Percentiles rank a stretch among this genome's conserved stretches.
phyloP scores from a whole-genome alignment of 805 yeast genomes.

The Candida silvatica region DNA sequence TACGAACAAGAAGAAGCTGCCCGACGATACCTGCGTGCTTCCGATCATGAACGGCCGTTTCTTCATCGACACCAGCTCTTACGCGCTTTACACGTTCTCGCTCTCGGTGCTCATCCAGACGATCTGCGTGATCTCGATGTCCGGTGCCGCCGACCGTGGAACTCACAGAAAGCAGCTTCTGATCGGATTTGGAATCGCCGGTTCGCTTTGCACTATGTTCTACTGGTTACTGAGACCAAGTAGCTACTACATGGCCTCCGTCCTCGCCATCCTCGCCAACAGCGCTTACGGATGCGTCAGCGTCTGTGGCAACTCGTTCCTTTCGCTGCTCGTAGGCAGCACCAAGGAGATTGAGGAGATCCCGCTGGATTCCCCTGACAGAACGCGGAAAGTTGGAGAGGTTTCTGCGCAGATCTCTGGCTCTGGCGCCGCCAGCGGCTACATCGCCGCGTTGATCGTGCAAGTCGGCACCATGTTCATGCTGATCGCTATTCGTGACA shows the following conservation, averaged over 20 bases:
- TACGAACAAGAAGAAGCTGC: constrained; percentile 1
- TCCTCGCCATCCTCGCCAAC: constrained; percentile 54
- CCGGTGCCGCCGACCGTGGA: constrained; percentile 66
- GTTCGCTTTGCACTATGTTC: constrained; percentile 44
- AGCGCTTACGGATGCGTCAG: constrained; percentile 70
- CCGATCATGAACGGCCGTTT: constrained; percentile 21
- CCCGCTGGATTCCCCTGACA: neutral
- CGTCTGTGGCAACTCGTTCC: constrained; percentile 69
- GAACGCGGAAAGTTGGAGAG: neutral
- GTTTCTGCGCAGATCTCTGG: constrained; percentile 50
- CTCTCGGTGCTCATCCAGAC: constrained; percentile 67
- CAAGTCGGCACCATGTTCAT: constrained; percentile 52
- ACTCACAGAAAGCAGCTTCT: constrained; percentile 48
- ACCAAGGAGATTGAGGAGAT: constrained; percentile 12
- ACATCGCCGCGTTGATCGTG: constrained; percentile 57
- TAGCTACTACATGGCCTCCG: constrained; percentile 40
- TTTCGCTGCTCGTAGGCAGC: constrained; percentile 52
- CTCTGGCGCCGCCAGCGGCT: constrained; percentile 63
- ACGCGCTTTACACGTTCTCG: constrained; percentile 68
- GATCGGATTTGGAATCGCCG: constrained; percentile 48
- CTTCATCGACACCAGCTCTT: constrained; percentile 64
- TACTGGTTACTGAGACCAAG: constrained; percentile 30
- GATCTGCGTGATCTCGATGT: constrained; percentile 57
- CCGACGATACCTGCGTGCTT: constrained; percentile 21
- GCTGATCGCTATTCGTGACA: constrained; percentile 11